Conservation (phyloP, 2,329 filamentous ascomycete genomes). For the Fusarium avenaceum region DNA sequence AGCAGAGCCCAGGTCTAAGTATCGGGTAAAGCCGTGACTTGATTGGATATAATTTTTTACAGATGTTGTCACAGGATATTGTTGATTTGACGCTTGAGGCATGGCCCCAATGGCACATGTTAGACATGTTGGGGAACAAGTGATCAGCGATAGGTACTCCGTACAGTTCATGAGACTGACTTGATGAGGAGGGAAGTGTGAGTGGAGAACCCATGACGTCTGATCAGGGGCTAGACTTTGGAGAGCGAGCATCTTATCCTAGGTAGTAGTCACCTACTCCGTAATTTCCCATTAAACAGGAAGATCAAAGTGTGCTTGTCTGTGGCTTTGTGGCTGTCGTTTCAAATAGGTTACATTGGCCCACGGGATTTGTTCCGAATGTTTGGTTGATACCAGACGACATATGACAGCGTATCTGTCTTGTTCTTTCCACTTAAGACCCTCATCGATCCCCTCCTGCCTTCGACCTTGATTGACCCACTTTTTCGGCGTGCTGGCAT, state of each 20-base stretch:
- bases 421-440: conserved; percentile 1
- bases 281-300: conserved; percentile 14
- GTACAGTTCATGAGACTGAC: conserved; percentile 5
- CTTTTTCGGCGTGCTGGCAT: conserved; percentile 37
- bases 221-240: conserved; percentile 19
- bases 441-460: conserved; percentile 10
- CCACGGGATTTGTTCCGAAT: neutral
- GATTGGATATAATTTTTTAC: neutral
- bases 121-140: conserved; percentile 20
- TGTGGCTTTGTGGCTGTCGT: conserved; percentile 6
- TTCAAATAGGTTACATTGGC: neutral
- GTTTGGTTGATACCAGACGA: neutral
- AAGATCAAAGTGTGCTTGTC: conserved; percentile 7
- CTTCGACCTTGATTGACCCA: conserved; percentile 28
- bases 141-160: conserved; percentile 8
- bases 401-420: neutral
- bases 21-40: too few relatives aligned
- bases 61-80: neutral
- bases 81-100: neutral
- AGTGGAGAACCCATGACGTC: conserved; percentile 40
- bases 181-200: conserved; percentile 13
- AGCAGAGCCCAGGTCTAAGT: too few relatives aligned
- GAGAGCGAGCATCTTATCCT: conserved; percentile 28
- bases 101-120: too few relatives aligned
- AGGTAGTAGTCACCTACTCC: conserved; percentile 1